Conservation (phyloP, 139 green algal genomes). For the Chlorella sorokiniana region DNA sequence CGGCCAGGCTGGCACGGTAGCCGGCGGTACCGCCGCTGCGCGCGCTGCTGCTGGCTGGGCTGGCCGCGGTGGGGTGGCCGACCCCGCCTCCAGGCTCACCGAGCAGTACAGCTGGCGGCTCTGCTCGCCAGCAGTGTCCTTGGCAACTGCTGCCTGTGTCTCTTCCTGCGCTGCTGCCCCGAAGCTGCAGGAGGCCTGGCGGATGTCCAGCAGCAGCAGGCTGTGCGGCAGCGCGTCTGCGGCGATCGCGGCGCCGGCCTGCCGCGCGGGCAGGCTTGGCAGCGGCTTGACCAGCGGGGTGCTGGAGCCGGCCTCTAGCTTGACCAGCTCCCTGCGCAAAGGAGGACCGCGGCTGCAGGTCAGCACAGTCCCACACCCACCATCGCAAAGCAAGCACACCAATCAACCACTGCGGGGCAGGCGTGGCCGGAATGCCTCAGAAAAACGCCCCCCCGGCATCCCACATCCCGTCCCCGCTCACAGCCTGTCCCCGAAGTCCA, state of each 20-base stretch:
- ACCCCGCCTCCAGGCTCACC: neutral
- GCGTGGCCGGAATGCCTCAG: too few species aligned
- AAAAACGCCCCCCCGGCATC: too few species aligned
- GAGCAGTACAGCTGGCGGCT: constrained; percentile 32
- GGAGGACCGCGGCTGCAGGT: neutral
- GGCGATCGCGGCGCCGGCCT: neutral
- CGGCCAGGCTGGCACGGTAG: neutral
- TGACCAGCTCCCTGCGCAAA: constrained; percentile 48
- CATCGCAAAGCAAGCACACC: too few species aligned
- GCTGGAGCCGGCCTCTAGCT: constrained; percentile 37
- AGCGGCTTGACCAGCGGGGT: constrained; percentile 58
- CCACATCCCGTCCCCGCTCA: constrained; percentile 29
- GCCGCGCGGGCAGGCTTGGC: constrained; percentile 40
- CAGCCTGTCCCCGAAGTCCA: constrained; percentile 68
- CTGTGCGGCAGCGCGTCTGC: constrained; percentile 37
- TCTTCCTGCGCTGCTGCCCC: neutral
- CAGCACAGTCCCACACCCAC: too few species aligned
- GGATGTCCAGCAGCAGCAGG: constrained; percentile 64
- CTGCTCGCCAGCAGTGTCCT: neutral
- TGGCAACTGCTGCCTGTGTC: neutral
- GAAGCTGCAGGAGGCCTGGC: neutral
- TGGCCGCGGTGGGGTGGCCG: neutral
- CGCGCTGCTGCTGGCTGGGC: neutral
- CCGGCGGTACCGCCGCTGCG: neutral
- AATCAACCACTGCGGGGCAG: too few species aligned